Conservation (phyloP, 768 basidiomycete genomes). For the Serpula lacrymans region DNA sequence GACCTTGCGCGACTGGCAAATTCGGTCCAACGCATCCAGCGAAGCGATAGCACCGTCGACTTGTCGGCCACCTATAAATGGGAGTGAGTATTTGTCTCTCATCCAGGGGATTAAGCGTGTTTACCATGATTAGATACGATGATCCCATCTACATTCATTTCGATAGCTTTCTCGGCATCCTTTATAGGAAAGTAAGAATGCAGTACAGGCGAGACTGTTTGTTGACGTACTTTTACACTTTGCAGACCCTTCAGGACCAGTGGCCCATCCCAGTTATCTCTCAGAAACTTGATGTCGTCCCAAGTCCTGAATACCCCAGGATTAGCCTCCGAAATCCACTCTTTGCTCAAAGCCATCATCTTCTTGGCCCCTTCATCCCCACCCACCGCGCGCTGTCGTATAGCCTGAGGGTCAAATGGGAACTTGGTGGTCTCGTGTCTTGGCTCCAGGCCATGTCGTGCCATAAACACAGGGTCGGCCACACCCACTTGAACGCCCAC, state of each 20-base stretch:
- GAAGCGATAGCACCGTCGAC: slow-evolving; percentile 78
- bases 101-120: slow-evolving; percentile 8
- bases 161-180: slow-evolving; percentile 56
- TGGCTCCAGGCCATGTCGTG: slow-evolving; percentile 23
- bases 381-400: slow-evolving; percentile 17
- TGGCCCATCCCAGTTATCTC: slow-evolving; percentile 46
- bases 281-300: slow-evolving; percentile 43
- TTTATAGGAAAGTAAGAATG: slow-evolving; percentile 11
- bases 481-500: slow-evolving; percentile 38
- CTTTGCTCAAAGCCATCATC: slow-evolving; percentile 28
- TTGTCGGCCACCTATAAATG: slow-evolving; percentile 62
- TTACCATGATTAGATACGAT: slow-evolving; percentile 79
- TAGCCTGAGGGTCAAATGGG: slow-evolving; percentile 30
- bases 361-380: slow-evolving; percentile 31
- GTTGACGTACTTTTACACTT: slow-evolving; percentile 9
- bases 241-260: slow-evolving; percentile 47
- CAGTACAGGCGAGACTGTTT: not conserved
- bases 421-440: slow-evolving; percentile 28
- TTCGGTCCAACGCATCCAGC: slow-evolving; percentile 63
- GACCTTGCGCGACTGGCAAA: slow-evolving; percentile 61
- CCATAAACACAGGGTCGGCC: slow-evolving; percentile 49
- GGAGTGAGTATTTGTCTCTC: no score
- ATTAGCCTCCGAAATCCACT: slow-evolving; percentile 36
- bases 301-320: slow-evolving; percentile 41
- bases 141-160: slow-evolving; percentile 66